A percentile compares a stretch with the other conserved stretches of the same genome.
Evolutionary conservation across 768 basidiomycete species (phyloP).

Genomic region (Hemileccinum impolitum): DNA sequence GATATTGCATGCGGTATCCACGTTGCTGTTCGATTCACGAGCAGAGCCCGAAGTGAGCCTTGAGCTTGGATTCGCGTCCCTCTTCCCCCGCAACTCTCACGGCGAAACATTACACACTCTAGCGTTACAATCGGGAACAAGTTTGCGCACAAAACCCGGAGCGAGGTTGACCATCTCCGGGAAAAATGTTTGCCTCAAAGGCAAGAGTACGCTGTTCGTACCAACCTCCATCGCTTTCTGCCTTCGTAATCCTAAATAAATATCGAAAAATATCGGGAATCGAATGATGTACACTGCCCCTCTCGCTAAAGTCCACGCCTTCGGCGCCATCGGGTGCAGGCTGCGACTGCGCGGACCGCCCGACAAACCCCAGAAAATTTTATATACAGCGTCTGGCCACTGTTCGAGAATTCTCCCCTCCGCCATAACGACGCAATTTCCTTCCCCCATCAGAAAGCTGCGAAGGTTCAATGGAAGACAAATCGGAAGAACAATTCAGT

Average conservation of each 20-base stretch:
- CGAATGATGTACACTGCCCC: not conserved
- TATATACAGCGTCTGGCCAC: not conserved
- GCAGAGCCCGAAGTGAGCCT: not conserved
- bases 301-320: constrained; percentile 2
- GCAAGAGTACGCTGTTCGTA: not conserved
- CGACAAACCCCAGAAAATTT: not conserved
- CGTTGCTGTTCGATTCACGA: not conserved
- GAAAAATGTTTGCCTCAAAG: not conserved
- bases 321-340: not conserved
- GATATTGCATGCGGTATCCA: not conserved
- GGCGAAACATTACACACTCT: not conserved
- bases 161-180: no score
- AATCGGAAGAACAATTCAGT: constrained; percentile 8
- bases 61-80: not conserved
- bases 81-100: not conserved
- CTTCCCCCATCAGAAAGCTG: constrained; percentile 12
- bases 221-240: not conserved
- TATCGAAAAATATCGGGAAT: not conserved
- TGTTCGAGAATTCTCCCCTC: constrained; percentile 2
- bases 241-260: not conserved
- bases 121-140: not conserved
- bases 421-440: constrained; percentile 7
- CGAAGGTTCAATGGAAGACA: constrained; percentile 13
- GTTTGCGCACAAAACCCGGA: not conserved
- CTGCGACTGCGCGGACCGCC: not conserved